Evolutionary conservation across 169 alveolate species (phyloP), one percentile per base, ranked within the genome.

Genomic region (Plasmodium blacklocki): DNA sequence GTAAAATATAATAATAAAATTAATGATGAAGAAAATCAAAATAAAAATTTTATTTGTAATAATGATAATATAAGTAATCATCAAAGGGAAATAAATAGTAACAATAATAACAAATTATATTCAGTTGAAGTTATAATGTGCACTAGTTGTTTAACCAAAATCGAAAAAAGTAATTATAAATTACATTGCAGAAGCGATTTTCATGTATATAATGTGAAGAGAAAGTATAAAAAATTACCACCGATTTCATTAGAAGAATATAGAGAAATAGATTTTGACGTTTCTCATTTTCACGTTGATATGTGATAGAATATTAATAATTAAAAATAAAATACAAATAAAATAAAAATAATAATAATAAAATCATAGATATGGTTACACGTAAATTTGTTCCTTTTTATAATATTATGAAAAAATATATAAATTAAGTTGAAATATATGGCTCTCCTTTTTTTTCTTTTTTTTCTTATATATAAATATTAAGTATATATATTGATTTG

Each of bases 111-210:
- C 62, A 73, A 89, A 89, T 60, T 45, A 32, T 56, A 58, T 19
- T 9, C 66, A 26, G 60, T 9, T 39, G 59, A 18, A 6, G 91
- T 86, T 39, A 89, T 94, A 43, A 94, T 88, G 88, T 94, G 96
- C 83, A 78, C 93, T 43, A 93, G 92, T 62, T 95, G 97, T 60
- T 68, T 68, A 59, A 64, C 93, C 39, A 91, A 76, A 59, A 91
- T 95, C n/a, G 92, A 89, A 66, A 89, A 74, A 59, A 70, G 89
- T 21, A 64, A 70, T 21, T 71, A 89, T 23, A 78, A 95, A 54
- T 21, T 68, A n/a, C 98, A 95, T 70, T 95, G 93, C 70, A 94
- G 95, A 45, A 91, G 96, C 15, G 96, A 95, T 21, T 92, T 93
- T 76, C 98, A 95, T 67, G 95, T 95, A 18, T 83, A 95, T 56